Evolutionary conservation across 106 monocot genomes (phyloP).

Genomic region (Phalaenopsis equestris): DNA sequence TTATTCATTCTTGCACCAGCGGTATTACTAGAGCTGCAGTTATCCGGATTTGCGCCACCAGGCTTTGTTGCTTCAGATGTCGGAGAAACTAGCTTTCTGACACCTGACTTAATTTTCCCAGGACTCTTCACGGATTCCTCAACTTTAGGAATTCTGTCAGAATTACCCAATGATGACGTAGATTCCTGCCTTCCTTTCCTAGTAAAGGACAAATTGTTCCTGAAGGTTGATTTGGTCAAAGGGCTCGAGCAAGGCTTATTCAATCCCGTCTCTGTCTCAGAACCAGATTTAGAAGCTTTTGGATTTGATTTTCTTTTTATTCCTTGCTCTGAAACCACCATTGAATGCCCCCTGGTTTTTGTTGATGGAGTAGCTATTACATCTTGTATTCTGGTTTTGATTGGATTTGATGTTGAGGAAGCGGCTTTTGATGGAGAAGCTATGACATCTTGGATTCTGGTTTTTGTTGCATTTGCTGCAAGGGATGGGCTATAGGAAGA

Average conservation of each 20-base stretch:
- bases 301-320: constrained; percentile 7
- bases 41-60: constrained; percentile 7
- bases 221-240: constrained; percentile 8
- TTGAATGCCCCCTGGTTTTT: background rate
- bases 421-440: background rate
- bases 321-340: background rate
- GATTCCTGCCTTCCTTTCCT: constrained; percentile 23
- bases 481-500: background rate
- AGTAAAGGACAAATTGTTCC: constrained; percentile 7
- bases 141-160: background rate
- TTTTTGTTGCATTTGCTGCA: constrained; percentile 12
- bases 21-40: background rate
- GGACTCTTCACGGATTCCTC: background rate
- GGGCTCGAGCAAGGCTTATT: background rate
- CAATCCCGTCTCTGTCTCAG: background rate
- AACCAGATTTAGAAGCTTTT: background rate
- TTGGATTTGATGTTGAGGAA: constrained; percentile 7
- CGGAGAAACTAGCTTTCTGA: constrained; percentile 8
- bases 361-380: constrained; percentile 9
- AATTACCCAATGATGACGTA: background rate
- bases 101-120: constrained; percentile 8
- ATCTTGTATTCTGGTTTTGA: constrained; percentile 23
- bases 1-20: constrained; percentile 15
- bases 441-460: constrained; percentile 24
- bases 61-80: background rate